These are phyloP conservation scores for Trichoderma aggressivum DNA, from an alignment of 2,329 filamentous ascomycete genomes.

Conservation along the genomic window DNA sequence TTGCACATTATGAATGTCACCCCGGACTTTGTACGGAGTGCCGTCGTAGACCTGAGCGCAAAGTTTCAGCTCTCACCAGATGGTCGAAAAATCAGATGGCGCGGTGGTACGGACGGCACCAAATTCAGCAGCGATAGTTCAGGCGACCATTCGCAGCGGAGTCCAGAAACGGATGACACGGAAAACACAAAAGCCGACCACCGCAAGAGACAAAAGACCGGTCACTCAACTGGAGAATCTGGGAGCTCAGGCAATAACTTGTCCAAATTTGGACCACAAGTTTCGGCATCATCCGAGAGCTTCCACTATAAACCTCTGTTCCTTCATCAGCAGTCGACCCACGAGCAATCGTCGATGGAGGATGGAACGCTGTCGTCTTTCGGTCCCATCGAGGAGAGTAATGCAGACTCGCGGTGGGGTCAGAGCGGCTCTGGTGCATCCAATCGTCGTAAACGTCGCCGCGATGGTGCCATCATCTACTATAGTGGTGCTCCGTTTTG, in stretches of 20 bases:
- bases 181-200: constrained; percentile 41
- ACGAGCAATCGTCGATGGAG: constrained; percentile 46
- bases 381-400: constrained; percentile 47
- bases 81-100: constrained; percentile 77
- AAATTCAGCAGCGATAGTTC: constrained; percentile 63
- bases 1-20: constrained; percentile 83
- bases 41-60: constrained; percentile 65
- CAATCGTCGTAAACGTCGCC: constrained; percentile 50
- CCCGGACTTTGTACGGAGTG: constrained; percentile 69
- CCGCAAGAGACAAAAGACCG: constrained; percentile 45
- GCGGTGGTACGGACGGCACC: constrained; percentile 63
- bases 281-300: constrained; percentile 41
- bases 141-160: constrained; percentile 45
- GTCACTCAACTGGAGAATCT: constrained; percentile 34
- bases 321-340: constrained; percentile 46
- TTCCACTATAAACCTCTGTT: constrained; percentile 67
- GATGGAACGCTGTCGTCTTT: constrained; percentile 51
- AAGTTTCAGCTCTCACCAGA: constrained; percentile 76
- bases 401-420: constrained; percentile 46
- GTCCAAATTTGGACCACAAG: constrained; percentile 39
- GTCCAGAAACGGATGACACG: constrained; percentile 49
- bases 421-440: constrained; percentile 47
- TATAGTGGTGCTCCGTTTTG: constrained; percentile 78
- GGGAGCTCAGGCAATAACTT: constrained; percentile 36
- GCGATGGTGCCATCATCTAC: constrained; percentile 76